Base-by-base conservation (phyloP, 2,329 filamentous ascomycete genomes). In the Colletotrichum lupini region DNA sequence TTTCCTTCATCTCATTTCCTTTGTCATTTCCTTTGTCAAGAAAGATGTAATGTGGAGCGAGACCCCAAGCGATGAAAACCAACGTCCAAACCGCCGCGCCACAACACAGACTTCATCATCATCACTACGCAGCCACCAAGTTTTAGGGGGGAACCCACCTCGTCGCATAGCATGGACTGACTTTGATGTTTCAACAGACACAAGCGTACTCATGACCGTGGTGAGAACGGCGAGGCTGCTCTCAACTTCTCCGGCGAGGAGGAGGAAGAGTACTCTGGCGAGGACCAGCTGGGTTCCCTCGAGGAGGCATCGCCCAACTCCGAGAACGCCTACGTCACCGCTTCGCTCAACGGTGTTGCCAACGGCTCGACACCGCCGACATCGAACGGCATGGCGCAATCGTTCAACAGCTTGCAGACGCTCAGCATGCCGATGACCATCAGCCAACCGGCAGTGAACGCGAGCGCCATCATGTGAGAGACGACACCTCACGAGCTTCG, bases 281-380 rank as follows among this genome's bases (percentile, higher is more conserved):
- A 97, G 76, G 94, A 97, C 77, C 93, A 95, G 35, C 91, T 96
- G 68, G 93, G 93, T 65, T 92, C 94, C 52, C 89, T 95, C 32
- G 94, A 95, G 75, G 93, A 95, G 76, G 91, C 93, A 22, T 95
- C 93, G 14, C 93, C 94, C 19, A 91, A 89, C 60, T 94, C 92
- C 0, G 91, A 93, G 76, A 86, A 88, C 76, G 90, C 90, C 67
- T 94, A 93, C 80, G 81, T 89, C 57, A 82, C 87, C 6, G 80
- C 84, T 5, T 89, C 88, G 1, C 82, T 92, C 14, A 87, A 87
- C 75, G 83, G 84, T 24, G 80, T 85, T 30, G 80, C 83, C 49
- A 82, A 82, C 75, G 79, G 78, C 73, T 73, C 70, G 30, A 74
- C 67, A 66, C 75, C 74, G 72, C 75, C 77, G 62, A 79, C 77